Base-by-base conservation (phyloP, 2,329 filamentous ascomycete species). In the Fusarium decemcellulare region DNA sequence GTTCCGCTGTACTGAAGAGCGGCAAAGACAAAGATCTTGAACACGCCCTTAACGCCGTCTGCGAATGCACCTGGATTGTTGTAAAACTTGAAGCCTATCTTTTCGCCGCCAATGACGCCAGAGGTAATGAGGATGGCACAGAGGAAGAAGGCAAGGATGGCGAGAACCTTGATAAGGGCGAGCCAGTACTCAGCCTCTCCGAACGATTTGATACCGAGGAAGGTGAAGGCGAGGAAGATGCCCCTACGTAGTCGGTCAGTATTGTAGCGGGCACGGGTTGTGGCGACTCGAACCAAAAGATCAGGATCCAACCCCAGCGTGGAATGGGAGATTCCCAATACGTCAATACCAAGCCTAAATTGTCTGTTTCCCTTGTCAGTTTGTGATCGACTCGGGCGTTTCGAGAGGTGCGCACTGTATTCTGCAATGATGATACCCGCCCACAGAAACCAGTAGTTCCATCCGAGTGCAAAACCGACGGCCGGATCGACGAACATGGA, bases 61-160 rank as follows among this genome's bases (percentile, higher is more conserved):
- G 48, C 34, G 16, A 52, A 52, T 5, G 47, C 37, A 10, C 58
- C 59, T 0, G 52, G 52, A 34, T 65, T n/a, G 9, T 47, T 15
- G 42, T 62, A 62, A 11, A 61, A 65, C n/a, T 65, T 58, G 52
- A 58, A 65, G 8, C 72, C 72, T 16, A 73, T 64, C 8, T 62
- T 65, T n/a, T 74, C 63, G 14, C 67, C 70, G 10, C 69, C 62
- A 16, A 72, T 72, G 7, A 59, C 68, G 9, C 72, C 72, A 4
- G 61, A 63, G 29, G 61, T 72, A 52, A 64, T 70, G 8, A 73
- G 65, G 15, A 65, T 65, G 5, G 61, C 62, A 29, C 59, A 65
- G 15, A 62, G 42, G 50, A 64, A 62, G 40, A 65, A 62, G 18
- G 62, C 52, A 1, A 62, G 34, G 10, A 65, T 62, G 9, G 62